These are phyloP conservation scores for Pythium scleroteichum DNA, from an alignment of 352 stramenopile genomes.

Conservation along the genomic window DNA sequence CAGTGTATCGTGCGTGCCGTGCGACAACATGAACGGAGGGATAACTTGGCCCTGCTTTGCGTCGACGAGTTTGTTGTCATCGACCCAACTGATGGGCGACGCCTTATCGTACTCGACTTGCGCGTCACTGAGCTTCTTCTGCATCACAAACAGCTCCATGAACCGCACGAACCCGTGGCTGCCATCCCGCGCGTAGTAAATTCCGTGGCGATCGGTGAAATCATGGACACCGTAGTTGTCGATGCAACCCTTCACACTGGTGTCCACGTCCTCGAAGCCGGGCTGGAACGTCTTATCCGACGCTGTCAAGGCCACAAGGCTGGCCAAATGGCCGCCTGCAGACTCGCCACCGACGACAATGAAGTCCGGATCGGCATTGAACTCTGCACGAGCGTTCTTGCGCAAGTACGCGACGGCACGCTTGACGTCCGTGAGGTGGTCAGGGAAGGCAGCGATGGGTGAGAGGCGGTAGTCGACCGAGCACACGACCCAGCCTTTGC, in stretches of 20 bases:
- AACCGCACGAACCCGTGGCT: slow-evolving; percentile 60
- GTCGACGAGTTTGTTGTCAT: slow-evolving; percentile 29
- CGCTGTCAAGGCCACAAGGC: slow-evolving; percentile 64
- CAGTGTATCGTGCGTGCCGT: slow-evolving; percentile 69
- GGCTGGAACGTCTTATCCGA: slow-evolving; percentile 67
- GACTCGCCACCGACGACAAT: slow-evolving; percentile 77
- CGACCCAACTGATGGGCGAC: slow-evolving; percentile 59
- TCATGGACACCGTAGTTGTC: slow-evolving; percentile 81
- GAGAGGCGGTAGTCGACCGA: slow-evolving; percentile 79
- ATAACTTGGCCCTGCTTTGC: slow-evolving; percentile 34
- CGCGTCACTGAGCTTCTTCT: slow-evolving; percentile 51
- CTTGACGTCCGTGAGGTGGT: slow-evolving; percentile 72
- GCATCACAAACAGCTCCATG: slow-evolving; percentile 71
- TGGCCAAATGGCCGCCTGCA: slow-evolving; percentile 67
- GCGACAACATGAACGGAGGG: slow-evolving; percentile 76
- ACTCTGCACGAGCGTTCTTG: slow-evolving; percentile 38
- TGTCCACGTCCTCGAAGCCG: slow-evolving; percentile 77
- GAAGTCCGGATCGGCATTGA: slow-evolving; percentile 60
- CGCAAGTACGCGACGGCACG: slow-evolving; percentile 68
- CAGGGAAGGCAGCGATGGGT: slow-evolving; percentile 62
- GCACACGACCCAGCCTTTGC: slow-evolving; percentile 66
- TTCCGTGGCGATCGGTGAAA: slow-evolving; percentile 64
- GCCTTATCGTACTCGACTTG: slow-evolving; percentile 50
- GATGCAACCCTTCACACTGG: slow-evolving; percentile 68
- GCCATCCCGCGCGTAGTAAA: slow-evolving; percentile 64